Percentiles rank a stretch among this genome's conserved stretches.
Evolutionary conservation across 2,329 filamentous ascomycete genomes (phyloP).

Genomic region (Colletotrichum lentis): DNA sequence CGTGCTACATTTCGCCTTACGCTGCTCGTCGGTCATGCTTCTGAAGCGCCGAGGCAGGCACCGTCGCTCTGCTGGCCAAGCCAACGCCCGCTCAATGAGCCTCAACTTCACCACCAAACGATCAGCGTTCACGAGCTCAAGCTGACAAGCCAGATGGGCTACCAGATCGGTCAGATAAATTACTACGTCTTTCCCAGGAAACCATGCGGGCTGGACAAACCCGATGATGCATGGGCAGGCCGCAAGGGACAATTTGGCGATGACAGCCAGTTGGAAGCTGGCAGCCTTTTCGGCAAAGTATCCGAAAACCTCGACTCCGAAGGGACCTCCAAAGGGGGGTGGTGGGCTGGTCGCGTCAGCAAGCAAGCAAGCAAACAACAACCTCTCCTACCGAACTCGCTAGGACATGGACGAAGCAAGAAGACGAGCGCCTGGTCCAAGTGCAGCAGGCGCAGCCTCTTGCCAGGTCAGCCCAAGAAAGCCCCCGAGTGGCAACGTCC

Average conservation of each 20-base stretch:
- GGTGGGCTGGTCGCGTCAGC: slow-evolving; percentile 13
- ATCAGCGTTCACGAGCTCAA: background rate
- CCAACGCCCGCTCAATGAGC: background rate
- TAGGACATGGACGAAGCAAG: slow-evolving; percentile 3
- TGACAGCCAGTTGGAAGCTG: background rate
- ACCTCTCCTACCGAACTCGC: background rate
- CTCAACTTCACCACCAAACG: background rate
- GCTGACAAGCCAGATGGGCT: background rate
- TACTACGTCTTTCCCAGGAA: background rate
- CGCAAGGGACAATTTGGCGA: slow-evolving; percentile 9
- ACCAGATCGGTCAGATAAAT: background rate
- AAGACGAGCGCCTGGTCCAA: slow-evolving; percentile 25
- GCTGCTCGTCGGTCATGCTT: background rate
- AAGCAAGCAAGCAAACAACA: background rate
- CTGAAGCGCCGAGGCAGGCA: too few species aligned
- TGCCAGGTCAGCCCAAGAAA: slow-evolving; percentile 2
- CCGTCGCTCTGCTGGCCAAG: background rate
- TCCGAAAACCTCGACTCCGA: slow-evolving; percentile 27
- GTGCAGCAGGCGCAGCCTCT: slow-evolving; percentile 8
- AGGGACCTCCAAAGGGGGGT: background rate
- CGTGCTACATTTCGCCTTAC: background rate
- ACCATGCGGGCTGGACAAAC: background rate
- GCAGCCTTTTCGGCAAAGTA: slow-evolving; percentile 27
- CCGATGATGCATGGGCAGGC: background rate
- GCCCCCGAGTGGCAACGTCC: slow-evolving; percentile 16